phyloP scores from a whole-genome alignment of 2,329 filamentous ascomycete species.

The Sordariomycetes sp. region DNA sequence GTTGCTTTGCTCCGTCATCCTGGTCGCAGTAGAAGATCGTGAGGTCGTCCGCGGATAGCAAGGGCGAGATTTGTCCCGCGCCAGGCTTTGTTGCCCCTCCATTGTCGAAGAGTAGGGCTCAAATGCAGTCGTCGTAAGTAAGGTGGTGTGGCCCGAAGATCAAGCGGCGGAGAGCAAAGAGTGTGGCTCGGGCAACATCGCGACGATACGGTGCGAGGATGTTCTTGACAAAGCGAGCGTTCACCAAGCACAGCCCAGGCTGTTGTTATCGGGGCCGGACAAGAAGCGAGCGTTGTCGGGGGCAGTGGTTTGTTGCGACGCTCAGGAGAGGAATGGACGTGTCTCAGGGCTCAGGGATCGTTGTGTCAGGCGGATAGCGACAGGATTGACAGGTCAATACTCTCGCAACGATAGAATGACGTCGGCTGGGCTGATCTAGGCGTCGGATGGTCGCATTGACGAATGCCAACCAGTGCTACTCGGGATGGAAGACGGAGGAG shows the following conservation, averaged over 20 bases:
- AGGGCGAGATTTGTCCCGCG: conserved; percentile 16
- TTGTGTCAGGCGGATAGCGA: no score
- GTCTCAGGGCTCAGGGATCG: no score
- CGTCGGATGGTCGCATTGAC: no score
- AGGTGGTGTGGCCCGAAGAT: neutral
- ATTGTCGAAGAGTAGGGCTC: conserved; percentile 10
- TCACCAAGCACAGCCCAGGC: no score
- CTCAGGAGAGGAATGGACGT: neutral
- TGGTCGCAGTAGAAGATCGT: conserved; percentile 33
- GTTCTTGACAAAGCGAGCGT: no score
- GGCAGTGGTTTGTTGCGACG: neutral
- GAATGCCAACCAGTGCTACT: no score
- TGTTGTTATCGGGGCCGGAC: no score
- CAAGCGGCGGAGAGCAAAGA: conserved; percentile 1
- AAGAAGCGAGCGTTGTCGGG: no score
- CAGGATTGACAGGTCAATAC: neutral
- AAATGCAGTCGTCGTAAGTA: neutral
- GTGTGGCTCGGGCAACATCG: neutral
- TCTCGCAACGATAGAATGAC: no score
- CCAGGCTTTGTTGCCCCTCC: conserved; percentile 16
- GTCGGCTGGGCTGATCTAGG: no score
- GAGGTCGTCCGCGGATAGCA: conserved; percentile 32
- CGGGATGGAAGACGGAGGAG: no score
- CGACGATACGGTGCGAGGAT: no score
- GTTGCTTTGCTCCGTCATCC: conserved; percentile 28